phyloP scores from a whole-genome alignment of 192 early-diverging fungal genomes.

The Helicostylum pulchrum region DNA sequence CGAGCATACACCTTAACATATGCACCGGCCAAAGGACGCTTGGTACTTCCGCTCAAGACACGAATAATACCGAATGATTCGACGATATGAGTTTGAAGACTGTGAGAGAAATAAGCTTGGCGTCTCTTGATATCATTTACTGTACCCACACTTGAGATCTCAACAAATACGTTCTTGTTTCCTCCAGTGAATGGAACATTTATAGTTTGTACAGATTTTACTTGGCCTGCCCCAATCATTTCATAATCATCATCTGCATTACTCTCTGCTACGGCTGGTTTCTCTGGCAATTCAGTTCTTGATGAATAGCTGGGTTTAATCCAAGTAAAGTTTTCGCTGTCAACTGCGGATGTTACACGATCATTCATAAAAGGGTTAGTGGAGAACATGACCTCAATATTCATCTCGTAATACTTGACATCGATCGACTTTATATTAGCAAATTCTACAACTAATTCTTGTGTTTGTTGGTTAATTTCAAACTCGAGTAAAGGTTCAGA shows the following conservation, averaged over 20 bases:
- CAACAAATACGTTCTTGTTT: conserved; percentile 21
- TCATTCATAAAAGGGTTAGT: conserved; percentile 36
- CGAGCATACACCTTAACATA: conserved; percentile 52
- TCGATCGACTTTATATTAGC: conserved; percentile 33
- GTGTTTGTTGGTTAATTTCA: conserved; percentile 27
- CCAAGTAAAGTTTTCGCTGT: conserved; percentile 26
- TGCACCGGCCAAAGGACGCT: conserved; percentile 37
- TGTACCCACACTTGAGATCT: conserved; percentile 31
- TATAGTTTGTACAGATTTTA: background rate
- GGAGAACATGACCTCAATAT: conserved; percentile 51
- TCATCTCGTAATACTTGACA: conserved; percentile 43
- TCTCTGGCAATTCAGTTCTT: conserved; percentile 7
- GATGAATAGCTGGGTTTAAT: conserved; percentile 41
- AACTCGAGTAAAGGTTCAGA: conserved; percentile 40
- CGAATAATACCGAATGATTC: conserved; percentile 39
- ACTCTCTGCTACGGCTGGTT: background rate
- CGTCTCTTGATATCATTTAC: conserved; percentile 20
- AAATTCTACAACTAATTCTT: conserved; percentile 34
- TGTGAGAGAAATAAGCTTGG: conserved; percentile 43
- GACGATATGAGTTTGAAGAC: conserved; percentile 37
- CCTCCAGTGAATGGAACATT: background rate
- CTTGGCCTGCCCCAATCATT: background rate
- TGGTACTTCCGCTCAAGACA: conserved; percentile 27
- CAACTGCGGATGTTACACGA: conserved; percentile 4
- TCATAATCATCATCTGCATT: background rate